Evolutionary conservation across 1,284 basidiomycete genomes (phyloP).

Genomic region (Rhodotorula sp.): DNA sequence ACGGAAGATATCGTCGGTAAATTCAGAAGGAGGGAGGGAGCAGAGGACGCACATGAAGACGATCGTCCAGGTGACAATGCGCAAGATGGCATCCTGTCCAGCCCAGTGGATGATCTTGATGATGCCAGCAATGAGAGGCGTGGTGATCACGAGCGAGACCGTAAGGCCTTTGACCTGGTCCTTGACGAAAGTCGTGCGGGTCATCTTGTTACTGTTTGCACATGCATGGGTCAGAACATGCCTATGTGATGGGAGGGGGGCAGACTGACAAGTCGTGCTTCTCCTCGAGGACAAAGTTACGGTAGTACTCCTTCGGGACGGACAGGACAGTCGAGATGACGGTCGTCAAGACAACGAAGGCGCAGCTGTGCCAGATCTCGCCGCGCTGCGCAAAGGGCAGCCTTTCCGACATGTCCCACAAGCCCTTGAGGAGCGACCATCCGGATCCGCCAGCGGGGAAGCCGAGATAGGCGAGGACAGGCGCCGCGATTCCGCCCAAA

Average conservation of each 20-base stretch:
- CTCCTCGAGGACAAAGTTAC: constrained; percentile 91
- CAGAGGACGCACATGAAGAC: constrained; percentile 34
- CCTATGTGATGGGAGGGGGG: background rate
- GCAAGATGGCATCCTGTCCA: constrained; percentile 52
- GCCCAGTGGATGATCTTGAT: constrained; percentile 89
- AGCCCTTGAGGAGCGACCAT: constrained; percentile 35
- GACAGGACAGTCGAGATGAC: constrained; percentile 58
- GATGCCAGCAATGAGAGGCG: constrained; percentile 82
- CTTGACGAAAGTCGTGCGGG: background rate
- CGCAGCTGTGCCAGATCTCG: constrained; percentile 78
- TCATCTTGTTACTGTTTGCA: constrained; percentile 25
- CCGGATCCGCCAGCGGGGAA: constrained; percentile 57
- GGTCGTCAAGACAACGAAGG: constrained; percentile 69
- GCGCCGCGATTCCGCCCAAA: constrained; percentile 26
- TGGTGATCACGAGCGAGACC: constrained; percentile 71
- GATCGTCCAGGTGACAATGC: constrained; percentile 43
- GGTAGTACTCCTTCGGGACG: constrained; percentile 74
- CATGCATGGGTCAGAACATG: too few species aligned
- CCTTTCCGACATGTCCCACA: constrained; percentile 26
- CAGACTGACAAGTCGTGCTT: constrained; percentile 70
- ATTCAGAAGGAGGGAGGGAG: constrained; percentile 5
- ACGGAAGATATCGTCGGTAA: too few species aligned
- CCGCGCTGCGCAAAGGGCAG: constrained; percentile 1
- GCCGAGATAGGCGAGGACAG: constrained; percentile 55
- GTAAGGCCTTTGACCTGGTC: constrained; percentile 56